phyloP scores from a whole-genome alignment of 2,329 filamentous ascomycete genomes.

The Ilyonectria mors-panacis region DNA sequence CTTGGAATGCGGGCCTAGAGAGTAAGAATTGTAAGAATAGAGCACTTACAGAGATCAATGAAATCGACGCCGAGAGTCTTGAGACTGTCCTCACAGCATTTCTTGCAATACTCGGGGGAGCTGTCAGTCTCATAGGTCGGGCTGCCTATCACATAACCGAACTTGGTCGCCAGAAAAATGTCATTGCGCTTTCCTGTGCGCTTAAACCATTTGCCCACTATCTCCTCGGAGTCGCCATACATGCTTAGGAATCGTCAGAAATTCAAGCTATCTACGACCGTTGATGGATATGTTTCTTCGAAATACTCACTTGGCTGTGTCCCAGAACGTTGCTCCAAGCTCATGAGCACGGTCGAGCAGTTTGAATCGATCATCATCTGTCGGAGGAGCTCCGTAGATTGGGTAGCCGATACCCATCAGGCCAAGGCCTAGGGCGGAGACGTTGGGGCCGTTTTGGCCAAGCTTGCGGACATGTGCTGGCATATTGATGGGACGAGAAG shows the following conservation, averaged over 20 bases:
- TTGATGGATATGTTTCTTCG: neutral
- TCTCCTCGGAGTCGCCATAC: conserved; percentile 63
- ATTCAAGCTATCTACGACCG: too few species aligned
- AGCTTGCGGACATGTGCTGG: conserved; percentile 42
- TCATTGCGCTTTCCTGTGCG: conserved; percentile 59
- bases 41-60: conserved; percentile 62
- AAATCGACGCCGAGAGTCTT: conserved; percentile 56
- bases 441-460: conserved; percentile 65
- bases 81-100: conserved; percentile 53
- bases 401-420: conserved; percentile 60
- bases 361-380: conserved; percentile 63
- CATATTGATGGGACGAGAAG: neutral
- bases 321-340: conserved; percentile 64
- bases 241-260: conserved; percentile 36
- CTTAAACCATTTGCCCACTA: conserved; percentile 63
- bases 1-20: too few species aligned
- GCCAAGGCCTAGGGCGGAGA: conserved; percentile 66
- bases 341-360: conserved; percentile 64
- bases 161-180: conserved; percentile 61
- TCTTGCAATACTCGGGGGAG: conserved; percentile 24
- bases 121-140: conserved; percentile 17
- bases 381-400: conserved; percentile 46
- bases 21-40: accelerated
- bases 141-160: conserved; percentile 38
- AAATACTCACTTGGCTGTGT: conserved; percentile 54